Evolutionary conservation across 2,329 filamentous ascomycete species (phyloP).

Genomic region (Alternaria arborescens): DNA sequence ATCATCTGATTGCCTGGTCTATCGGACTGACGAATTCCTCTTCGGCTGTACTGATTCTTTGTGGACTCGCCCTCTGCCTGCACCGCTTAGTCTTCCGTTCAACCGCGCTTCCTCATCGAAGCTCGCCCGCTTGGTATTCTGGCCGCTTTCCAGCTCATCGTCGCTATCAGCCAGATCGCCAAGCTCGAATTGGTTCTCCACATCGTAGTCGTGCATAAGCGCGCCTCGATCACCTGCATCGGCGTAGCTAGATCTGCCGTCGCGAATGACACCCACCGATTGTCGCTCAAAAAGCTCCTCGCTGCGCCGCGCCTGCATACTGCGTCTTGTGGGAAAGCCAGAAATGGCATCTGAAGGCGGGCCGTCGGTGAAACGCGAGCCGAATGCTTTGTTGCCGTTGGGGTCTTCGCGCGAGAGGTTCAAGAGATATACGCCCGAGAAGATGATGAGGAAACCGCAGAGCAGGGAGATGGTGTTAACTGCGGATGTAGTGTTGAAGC

Average conservation of each 20-base stretch:
- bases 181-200: conserved; percentile 77
- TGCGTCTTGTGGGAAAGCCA: conserved; percentile 86
- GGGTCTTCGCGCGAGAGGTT: conserved; percentile 95
- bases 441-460: conserved; percentile 92
- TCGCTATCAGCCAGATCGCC: conserved; percentile 75
- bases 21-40: conserved; percentile 29
- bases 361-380: conserved; percentile 68
- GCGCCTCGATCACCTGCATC: conserved; percentile 73
- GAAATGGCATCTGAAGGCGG: conserved; percentile 92
- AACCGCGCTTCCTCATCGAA: conserved; percentile 24
- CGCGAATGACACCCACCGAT: conserved; percentile 49
- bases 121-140: conserved; percentile 21
- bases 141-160: conserved; percentile 44
- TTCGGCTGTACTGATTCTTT: conserved; percentile 41
- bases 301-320: conserved; percentile 87
- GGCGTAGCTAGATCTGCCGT: conserved; percentile 23
- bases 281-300: conserved; percentile 53
- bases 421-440: conserved; percentile 92
- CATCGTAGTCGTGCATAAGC: conserved; percentile 87
- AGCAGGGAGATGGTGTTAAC: conserved; percentile 93
- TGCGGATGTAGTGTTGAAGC: conserved; percentile 92
- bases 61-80: conserved; percentile 39
- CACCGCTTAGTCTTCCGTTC: conserved; percentile 34
- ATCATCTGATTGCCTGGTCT: background rate
- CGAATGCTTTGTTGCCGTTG: conserved; percentile 73